These are phyloP conservation scores for Colletotrichum navitas DNA, from an alignment of 2,329 filamentous ascomycete genomes.

Conservation along the genomic window DNA sequence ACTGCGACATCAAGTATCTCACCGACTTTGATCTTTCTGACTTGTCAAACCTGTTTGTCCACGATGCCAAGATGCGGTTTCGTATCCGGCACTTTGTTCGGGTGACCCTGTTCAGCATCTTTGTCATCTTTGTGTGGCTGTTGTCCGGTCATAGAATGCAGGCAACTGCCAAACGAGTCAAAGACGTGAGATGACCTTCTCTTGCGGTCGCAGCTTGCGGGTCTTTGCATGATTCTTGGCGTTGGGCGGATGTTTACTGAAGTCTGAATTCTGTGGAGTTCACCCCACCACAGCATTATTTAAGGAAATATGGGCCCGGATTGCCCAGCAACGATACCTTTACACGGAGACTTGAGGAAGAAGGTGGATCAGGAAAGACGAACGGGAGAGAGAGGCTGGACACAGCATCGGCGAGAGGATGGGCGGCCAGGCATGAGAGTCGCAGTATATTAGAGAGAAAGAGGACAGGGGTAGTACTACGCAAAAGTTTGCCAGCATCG, in stretches of 20 bases:
- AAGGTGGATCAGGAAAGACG: slow-evolving; percentile 2
- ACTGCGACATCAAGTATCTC: slow-evolving; percentile 72
- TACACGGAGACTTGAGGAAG: slow-evolving; percentile 7
- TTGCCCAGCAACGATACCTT: slow-evolving; percentile 19
- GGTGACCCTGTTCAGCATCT: slow-evolving; percentile 57
- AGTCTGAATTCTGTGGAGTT: slow-evolving; percentile 22
- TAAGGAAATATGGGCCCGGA: slow-evolving; percentile 3
- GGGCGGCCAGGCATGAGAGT: not conserved
- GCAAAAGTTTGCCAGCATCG: slow-evolving; percentile 14
- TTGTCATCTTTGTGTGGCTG: slow-evolving; percentile 59
- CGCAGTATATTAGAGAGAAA: slow-evolving; percentile 13
- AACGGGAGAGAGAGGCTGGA: slow-evolving; percentile 20
- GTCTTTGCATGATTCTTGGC: slow-evolving; percentile 33
- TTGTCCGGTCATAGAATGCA: slow-evolving; percentile 53
- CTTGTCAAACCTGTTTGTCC: slow-evolving; percentile 54
- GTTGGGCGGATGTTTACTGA: slow-evolving; percentile 22
- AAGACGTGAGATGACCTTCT: slow-evolving; percentile 28
- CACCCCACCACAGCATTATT: slow-evolving; percentile 5
- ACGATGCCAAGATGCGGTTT: slow-evolving; percentile 45
- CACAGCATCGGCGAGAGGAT: not conserved
- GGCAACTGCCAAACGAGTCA: slow-evolving; percentile 36
- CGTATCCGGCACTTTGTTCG: slow-evolving; percentile 56
- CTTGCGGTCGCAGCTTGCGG: not conserved
- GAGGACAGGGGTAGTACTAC: slow-evolving; percentile 1
- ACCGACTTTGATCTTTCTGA: slow-evolving; percentile 59